Evolutionary conservation across 768 basidiomycete species (phyloP), one percentile per base, ranked within the genome.

Genomic region (Lentinula lateritia): DNA sequence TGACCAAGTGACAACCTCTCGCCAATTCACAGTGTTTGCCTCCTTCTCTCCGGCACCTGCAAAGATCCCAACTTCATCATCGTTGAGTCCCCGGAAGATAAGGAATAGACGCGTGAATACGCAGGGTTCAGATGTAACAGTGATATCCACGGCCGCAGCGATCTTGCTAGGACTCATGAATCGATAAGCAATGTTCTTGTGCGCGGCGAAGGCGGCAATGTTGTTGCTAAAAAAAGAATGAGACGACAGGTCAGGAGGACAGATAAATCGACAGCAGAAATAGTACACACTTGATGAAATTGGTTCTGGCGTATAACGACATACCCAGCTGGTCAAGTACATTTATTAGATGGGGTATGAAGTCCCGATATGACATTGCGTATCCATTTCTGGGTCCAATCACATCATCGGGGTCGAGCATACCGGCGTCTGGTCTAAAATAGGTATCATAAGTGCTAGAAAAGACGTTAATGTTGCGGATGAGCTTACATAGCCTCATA

Each of bases 181-280:
- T n/a, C 92, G 87, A 70, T 93, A 94, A 18, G 92, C 92, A 63
- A 94, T 91, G 72, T 94, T 93, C 70, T 87, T 90, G 75, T 94
- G 90, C 15, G 78, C 77, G 9, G 87, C 76, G 72, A 93, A 93
- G 12, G 85, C 75, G 32, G 87, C 78, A 64, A 93, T 78, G 72
- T 93, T 91, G 72, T 89, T 86, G 71, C 90, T 93, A 65, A 35
- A 54, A 23, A 48, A 50, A 56, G 57, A 65, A 20, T 50, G n/a
- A 12, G 20, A 46, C 7, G 64, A 32, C 58, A 34, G 32, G 43
- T 50, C 43, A 36, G 57, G 45, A 32, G 10, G 18, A 18, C n/a
- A n/a, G 42, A 55, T 15, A 38, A 32, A 6, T n/a, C 38, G 43
- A n/a, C 39, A 43, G 18, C 59, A 45, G 7, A 50, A 36, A 12